Evolutionary conservation across 306 rosid species (phyloP).

Genomic region (Morella rubra): DNA sequence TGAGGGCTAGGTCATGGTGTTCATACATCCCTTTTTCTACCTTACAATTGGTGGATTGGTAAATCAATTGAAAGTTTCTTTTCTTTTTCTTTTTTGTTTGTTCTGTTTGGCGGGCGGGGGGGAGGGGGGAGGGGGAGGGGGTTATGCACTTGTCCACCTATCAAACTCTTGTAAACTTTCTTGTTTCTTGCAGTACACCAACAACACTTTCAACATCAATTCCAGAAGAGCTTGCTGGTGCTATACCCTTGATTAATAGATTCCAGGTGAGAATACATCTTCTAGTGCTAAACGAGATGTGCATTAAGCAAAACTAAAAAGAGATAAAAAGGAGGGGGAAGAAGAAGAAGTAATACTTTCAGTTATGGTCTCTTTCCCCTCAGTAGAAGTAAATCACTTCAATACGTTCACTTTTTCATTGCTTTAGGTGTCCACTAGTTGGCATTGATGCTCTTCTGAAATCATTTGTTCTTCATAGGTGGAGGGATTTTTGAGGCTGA

Average conservation of each 20-base stretch:
- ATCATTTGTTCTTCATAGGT: slow-evolving; percentile 48
- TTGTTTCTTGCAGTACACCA: slow-evolving; percentile 64
- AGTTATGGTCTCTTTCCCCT: neutral
- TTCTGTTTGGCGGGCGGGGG: neutral
- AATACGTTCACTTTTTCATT: slow-evolving; percentile 5
- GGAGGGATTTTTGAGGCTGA: slow-evolving; percentile 80
- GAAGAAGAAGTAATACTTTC: neutral
- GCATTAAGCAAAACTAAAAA: neutral
- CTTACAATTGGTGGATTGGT: neutral
- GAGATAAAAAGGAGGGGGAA: neutral
- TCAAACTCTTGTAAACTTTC: slow-evolving; percentile 5
- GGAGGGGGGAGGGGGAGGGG: neutral
- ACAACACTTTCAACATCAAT: slow-evolving; percentile 61
- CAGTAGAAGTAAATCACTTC: neutral
- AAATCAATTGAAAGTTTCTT: neutral
- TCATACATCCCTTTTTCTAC: neutral
- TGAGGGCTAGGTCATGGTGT: neutral
- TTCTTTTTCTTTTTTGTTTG: neutral
- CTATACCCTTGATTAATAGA: slow-evolving; percentile 80
- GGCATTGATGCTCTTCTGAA: slow-evolving; percentile 6
- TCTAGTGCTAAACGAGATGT: slow-evolving; percentile 2
- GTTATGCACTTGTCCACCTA: neutral
- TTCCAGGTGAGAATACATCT: slow-evolving; percentile 63
- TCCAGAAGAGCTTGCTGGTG: slow-evolving; percentile 90
- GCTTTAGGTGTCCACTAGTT: slow-evolving; percentile 14